Conservation (phyloP, 2,329 filamentous ascomycete genomes). For the Arthrobotrys pseudoclavata region DNA sequence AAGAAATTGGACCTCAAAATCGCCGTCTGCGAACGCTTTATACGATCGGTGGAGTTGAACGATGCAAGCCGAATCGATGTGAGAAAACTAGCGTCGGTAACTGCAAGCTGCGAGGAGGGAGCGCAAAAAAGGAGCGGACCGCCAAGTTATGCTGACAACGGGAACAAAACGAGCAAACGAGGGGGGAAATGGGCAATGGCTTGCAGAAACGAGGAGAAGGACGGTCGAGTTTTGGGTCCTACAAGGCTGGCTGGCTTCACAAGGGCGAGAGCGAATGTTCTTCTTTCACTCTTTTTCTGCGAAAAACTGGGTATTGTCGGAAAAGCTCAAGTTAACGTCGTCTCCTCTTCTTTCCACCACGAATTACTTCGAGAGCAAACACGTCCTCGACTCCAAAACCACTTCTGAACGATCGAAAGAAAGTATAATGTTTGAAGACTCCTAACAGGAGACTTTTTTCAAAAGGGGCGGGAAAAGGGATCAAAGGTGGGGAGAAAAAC, state of each 20-base stretch:
- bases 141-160: slow-evolving; percentile 13
- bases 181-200: slow-evolving; percentile 6
- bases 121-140: slow-evolving; percentile 17
- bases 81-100: slow-evolving; percentile 6
- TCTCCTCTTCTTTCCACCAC: slow-evolving; percentile 15
- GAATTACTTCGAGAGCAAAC: slow-evolving; percentile 19
- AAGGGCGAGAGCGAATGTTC: slow-evolving; percentile 8
- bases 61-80: neutral
- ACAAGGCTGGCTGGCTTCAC: slow-evolving; percentile 29
- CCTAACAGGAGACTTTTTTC: slow-evolving; percentile 2
- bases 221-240: slow-evolving; percentile 8
- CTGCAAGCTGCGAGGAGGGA: neutral
- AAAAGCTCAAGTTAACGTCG: slow-evolving; percentile 14
- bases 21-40: neutral
- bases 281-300: slow-evolving; percentile 1
- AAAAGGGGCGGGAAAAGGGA: slow-evolving; percentile 20
- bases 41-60: slow-evolving; percentile 11
- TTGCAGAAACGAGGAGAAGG: slow-evolving; percentile 11
- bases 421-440: slow-evolving; percentile 16
- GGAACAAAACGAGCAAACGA: slow-evolving; percentile 9
- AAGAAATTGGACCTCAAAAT: neutral
- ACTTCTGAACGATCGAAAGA: slow-evolving; percentile 27
- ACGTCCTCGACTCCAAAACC: slow-evolving; percentile 11
- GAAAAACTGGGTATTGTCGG: slow-evolving; percentile 18
- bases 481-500: slow-evolving; percentile 10